Conservation (phyloP, 352 stramenopile species). For the Phytophthora foliorum region DNA sequence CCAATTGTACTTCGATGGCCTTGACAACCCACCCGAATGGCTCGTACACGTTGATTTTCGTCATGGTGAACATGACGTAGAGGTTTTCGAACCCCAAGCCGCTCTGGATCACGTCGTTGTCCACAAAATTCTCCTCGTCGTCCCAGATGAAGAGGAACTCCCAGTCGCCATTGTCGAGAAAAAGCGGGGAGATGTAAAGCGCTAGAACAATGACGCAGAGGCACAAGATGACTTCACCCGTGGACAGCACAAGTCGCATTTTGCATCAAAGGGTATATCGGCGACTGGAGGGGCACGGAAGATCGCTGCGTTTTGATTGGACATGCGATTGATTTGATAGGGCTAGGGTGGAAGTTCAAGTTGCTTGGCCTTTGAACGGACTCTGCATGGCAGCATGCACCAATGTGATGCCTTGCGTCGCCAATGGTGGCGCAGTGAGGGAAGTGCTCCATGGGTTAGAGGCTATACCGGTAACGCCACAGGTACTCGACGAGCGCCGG, state of each 20-base stretch:
- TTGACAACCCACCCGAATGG: constrained; percentile 77
- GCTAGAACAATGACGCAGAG: constrained; percentile 8
- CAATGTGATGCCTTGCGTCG: too few relatives aligned
- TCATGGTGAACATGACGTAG: constrained; percentile 57
- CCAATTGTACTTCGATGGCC: constrained; percentile 44
- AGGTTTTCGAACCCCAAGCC: constrained; percentile 46
- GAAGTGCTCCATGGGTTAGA: too few relatives aligned
- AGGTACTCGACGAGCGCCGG: not conserved
- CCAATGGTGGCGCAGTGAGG: too few relatives aligned
- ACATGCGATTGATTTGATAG: constrained; percentile 26
- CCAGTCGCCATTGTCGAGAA: constrained; percentile 37
- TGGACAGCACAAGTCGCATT: constrained; percentile 36
- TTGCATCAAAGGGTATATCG: constrained; percentile 12
- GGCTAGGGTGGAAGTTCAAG: constrained; percentile 16
- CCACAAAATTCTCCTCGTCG: constrained; percentile 67
- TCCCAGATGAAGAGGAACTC: constrained; percentile 66
- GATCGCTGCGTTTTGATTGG: constrained; percentile 29
- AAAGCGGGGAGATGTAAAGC: constrained; percentile 31
- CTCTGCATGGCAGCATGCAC: too few relatives aligned
- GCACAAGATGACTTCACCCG: constrained; percentile 25
- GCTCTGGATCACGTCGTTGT: constrained; percentile 56
- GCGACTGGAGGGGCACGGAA: constrained; percentile 10
- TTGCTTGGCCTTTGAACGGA: not conserved
- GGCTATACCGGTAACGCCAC: too few relatives aligned
- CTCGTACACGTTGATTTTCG: constrained; percentile 76